Evolutionary conservation across 176 grass and related monocot species (phyloP).

Genomic region (Rhynchospora pubera): DNA sequence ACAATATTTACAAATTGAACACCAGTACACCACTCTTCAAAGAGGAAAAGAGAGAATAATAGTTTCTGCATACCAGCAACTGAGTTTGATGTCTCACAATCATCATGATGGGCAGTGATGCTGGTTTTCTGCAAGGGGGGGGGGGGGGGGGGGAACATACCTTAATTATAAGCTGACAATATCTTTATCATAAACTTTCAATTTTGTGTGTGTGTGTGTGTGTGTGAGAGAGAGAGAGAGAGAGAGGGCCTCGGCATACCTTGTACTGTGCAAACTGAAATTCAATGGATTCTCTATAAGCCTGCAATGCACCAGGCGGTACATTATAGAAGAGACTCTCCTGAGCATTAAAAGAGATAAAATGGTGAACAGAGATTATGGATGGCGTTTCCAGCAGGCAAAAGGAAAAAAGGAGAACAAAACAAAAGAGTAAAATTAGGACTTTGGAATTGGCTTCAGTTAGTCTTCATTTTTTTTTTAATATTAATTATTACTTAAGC

Average conservation of each 20-base stretch:
- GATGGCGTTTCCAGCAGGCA: background rate
- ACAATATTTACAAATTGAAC: slow-evolving; percentile 22
- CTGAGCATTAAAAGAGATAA: slow-evolving; percentile 36
- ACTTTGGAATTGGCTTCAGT: background rate
- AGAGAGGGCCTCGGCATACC: slow-evolving; percentile 36
- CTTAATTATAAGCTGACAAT: background rate
- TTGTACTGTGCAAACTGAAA: slow-evolving; percentile 50
- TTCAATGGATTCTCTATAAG: slow-evolving; percentile 74
- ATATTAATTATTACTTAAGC: background rate
- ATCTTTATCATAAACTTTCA: background rate
- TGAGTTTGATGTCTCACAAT: slow-evolving; percentile 67
- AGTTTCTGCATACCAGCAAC: slow-evolving; percentile 46
- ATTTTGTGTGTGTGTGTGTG: too few relatives aligned
- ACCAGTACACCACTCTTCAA: slow-evolving; percentile 10
- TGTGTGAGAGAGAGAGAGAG: too few relatives aligned
- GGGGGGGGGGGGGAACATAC: slow-evolving; percentile 1
- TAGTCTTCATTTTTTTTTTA: background rate
- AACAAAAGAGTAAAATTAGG: background rate
- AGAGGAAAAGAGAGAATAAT: slow-evolving; percentile 1
- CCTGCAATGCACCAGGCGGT: slow-evolving; percentile 62
- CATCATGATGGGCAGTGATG: slow-evolving; percentile 47
- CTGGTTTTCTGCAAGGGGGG: slow-evolving; percentile 52
- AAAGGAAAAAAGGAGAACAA: background rate
- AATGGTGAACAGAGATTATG: background rate
- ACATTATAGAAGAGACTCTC: slow-evolving; percentile 74